These are phyloP conservation scores for Volvox carteri DNA, from an alignment of 163 green algal genomes.

Conservation along the genomic window DNA sequence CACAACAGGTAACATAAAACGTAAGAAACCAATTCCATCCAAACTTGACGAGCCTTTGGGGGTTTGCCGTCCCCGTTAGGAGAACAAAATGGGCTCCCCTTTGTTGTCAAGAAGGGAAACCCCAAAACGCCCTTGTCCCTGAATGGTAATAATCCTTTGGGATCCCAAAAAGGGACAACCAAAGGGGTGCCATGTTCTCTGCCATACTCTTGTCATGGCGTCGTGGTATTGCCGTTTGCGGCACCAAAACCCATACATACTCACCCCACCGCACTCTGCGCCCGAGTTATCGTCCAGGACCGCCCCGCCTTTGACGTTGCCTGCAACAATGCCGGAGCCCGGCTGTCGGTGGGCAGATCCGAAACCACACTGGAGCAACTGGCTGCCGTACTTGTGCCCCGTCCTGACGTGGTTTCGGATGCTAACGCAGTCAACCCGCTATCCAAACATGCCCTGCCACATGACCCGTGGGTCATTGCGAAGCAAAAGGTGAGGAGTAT, in stretches of 20 bases:
- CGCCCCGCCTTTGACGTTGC: slow-evolving; percentile 15
- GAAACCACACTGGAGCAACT: not conserved
- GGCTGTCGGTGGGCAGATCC: not conserved
- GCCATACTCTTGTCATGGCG: too few relatives aligned
- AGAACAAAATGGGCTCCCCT: too few relatives aligned
- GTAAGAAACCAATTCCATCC: too few relatives aligned
- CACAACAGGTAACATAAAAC: too few relatives aligned
- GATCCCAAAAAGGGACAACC: not conserved
- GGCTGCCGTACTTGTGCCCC: not conserved
- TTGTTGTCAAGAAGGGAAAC: not conserved
- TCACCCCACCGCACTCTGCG: not conserved
- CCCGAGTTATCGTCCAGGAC: not conserved
- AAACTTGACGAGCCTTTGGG: too few relatives aligned
- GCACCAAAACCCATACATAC: not conserved
- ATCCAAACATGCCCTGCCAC: not conserved
- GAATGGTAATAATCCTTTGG: not conserved
- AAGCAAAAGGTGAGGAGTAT: not conserved
- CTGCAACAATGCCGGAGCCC: not conserved
- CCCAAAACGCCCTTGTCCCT: not conserved
- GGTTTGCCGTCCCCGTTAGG: too few relatives aligned
- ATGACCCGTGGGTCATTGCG: not conserved
- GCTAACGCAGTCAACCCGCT: not conserved
- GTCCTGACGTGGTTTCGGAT: not conserved
- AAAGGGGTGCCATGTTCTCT: too few relatives aligned
- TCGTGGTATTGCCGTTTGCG: too few relatives aligned